Evolutionary conservation across 2,329 filamentous ascomycete genomes (phyloP).

Genomic region (Grosmannia clavigera): DNA sequence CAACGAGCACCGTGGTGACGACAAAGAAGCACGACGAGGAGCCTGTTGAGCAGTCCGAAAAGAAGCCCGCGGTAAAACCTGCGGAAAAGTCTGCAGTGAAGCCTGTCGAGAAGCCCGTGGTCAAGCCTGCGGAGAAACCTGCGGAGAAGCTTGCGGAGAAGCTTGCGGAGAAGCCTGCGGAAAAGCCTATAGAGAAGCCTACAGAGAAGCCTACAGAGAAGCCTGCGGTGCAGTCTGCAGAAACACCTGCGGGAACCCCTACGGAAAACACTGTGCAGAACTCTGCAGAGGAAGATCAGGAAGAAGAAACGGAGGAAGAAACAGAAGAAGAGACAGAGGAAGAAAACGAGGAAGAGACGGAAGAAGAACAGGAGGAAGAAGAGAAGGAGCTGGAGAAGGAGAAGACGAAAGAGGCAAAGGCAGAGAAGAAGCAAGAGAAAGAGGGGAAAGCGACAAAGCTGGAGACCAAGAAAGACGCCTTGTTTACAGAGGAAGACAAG

Average conservation of each 20-base stretch:
- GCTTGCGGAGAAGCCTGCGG: constrained; percentile 5
- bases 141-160: constrained; percentile 11
- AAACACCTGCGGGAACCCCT: constrained; percentile 11
- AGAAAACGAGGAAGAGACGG: background rate
- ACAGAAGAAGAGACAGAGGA: constrained; percentile 7
- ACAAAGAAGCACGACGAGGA: constrained; percentile 9
- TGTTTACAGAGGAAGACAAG: constrained; percentile 16
- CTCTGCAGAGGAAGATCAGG: background rate
- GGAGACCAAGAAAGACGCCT: constrained; percentile 6
- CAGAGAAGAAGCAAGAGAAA: background rate
- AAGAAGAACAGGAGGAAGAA: constrained; percentile 3
- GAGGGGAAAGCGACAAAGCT: background rate
- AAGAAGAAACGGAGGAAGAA: constrained; percentile 9
- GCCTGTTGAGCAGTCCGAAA: constrained; percentile 10
- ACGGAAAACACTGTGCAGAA: background rate
- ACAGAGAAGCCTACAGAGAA: constrained; percentile 1
- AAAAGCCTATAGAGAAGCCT: constrained; percentile 8
- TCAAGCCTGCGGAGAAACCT: background rate
- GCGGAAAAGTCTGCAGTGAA: constrained; percentile 1
- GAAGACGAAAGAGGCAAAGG: constrained; percentile 12
- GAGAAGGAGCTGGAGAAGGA: constrained; percentile 3
- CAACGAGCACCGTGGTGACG: constrained; percentile 9
- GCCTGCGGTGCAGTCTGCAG: constrained; percentile 9
- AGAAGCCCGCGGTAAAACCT: constrained; percentile 11
- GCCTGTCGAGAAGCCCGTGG: constrained; percentile 9